Evolutionary conservation across 176 grass and related monocot genomes (phyloP).

Genomic region (Areca catechu): DNA sequence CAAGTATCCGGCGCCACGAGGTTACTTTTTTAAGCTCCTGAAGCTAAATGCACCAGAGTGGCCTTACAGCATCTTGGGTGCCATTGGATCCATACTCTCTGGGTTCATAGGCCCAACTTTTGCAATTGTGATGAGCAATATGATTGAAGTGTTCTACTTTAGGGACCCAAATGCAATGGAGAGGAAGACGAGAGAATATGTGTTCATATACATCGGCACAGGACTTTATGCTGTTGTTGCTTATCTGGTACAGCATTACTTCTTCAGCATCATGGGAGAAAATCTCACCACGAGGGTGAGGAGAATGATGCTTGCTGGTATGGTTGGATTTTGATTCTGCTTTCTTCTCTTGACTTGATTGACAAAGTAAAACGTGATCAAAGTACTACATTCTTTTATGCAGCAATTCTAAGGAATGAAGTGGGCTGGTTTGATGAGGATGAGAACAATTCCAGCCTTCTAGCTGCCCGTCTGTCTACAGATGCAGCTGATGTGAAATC

Average conservation of each 20-base stretch:
- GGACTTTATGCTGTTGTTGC: conserved; percentile 82
- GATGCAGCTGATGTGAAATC: conserved; percentile 94
- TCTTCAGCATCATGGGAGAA: conserved; percentile 99
- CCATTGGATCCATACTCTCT: conserved; percentile 80
- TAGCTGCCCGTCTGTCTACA: conserved; percentile 73
- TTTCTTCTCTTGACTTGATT: conserved; percentile 6
- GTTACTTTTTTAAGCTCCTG: conserved; percentile 91
- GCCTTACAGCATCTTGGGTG: conserved; percentile 82
- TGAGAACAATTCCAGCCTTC: conserved; percentile 93
- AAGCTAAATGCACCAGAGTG: conserved; percentile 97
- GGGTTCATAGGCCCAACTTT: conserved; percentile 93
- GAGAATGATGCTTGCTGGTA: conserved; percentile 95
- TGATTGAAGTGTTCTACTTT: conserved; percentile 96
- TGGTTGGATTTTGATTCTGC: neutral
- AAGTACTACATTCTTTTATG: conserved; percentile 14
- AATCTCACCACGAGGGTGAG: conserved; percentile 96
- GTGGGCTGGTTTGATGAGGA: conserved; percentile 97
- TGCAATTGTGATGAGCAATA: conserved; percentile 95
- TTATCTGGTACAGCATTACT: conserved; percentile 94
- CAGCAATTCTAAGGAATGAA: conserved; percentile 95
- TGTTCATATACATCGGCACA: conserved; percentile 96
- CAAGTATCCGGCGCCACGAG: conserved; percentile 87
- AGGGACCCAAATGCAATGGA: conserved; percentile 69
- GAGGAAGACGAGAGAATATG: conserved; percentile 81
- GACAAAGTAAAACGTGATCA: neutral